A percentile compares a stretch with the other conserved stretches of the same genome.
phyloP scores from a whole-genome alignment of 371 early-diverging fungal species.

The Dichotomocladium elegans region DNA sequence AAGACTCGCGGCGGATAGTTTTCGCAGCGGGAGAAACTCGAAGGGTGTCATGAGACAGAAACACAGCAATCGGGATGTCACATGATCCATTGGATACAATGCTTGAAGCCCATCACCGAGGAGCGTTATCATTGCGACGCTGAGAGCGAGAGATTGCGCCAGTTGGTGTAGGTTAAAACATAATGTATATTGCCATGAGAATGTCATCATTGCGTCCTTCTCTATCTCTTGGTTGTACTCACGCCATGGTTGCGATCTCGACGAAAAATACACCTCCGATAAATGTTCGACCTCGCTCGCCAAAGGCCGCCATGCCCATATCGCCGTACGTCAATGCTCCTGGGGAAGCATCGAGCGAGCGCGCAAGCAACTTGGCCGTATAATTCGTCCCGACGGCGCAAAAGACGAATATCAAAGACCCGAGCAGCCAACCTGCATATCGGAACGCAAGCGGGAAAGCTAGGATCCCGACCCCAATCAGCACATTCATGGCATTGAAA shows the following conservation, averaged over 20 bases:
- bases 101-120: conserved; percentile 35
- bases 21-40: conserved; percentile 32
- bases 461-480: conserved; percentile 59
- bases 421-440: conserved; percentile 49
- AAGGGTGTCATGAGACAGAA: conserved; percentile 20
- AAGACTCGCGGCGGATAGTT: conserved; percentile 40
- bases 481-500: conserved; percentile 58
- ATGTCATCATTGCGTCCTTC: not conserved
- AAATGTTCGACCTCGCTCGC: conserved; percentile 39
- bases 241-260: conserved; percentile 62
- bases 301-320: conserved; percentile 64
- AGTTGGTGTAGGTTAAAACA: not conserved
- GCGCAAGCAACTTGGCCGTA: conserved; percentile 53
- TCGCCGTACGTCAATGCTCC: conserved; percentile 53
- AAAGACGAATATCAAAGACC: conserved; percentile 43
- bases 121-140: conserved; percentile 32
- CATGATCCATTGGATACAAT: conserved; percentile 17
- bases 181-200: not conserved
- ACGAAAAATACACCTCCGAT: conserved; percentile 50
- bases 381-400: conserved; percentile 46
- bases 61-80: conserved; percentile 7
- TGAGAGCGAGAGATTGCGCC: no score
- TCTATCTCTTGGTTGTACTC: conserved; percentile 1
- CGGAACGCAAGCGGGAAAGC: conserved; percentile 32
- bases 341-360: conserved; percentile 20